Evolutionary conservation across 2,329 filamentous ascomycete genomes (phyloP).

Genomic region (Fusarium buharicum): DNA sequence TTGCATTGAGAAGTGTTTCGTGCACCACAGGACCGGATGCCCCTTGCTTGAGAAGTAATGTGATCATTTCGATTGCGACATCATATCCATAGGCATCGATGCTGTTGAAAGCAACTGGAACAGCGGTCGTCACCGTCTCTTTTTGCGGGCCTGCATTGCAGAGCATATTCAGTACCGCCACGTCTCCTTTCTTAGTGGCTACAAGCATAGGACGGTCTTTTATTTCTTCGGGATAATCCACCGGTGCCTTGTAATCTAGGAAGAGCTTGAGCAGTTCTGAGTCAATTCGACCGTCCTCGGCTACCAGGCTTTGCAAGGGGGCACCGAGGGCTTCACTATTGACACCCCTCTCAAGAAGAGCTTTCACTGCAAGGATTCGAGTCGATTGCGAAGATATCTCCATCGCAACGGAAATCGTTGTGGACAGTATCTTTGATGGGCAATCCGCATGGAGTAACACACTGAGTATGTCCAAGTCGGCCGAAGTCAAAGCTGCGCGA

Average conservation of each 20-base stretch:
- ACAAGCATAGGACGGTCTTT: neutral
- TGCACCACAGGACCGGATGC: neutral
- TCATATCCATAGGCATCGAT: neutral
- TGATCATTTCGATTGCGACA: neutral
- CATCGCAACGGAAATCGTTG: neutral
- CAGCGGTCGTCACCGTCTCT: neutral
- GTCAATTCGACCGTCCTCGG: neutral
- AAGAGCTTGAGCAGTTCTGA: conserved; percentile 1
- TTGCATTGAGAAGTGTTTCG: neutral
- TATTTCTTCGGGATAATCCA: neutral
- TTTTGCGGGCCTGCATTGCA: neutral
- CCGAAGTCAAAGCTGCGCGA: neutral
- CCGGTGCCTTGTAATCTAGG: conserved; percentile 3
- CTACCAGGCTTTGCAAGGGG: neutral
- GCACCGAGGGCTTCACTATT: neutral
- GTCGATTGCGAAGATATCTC: neutral
- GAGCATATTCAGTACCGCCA: conserved; percentile 6
- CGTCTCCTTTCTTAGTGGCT: neutral
- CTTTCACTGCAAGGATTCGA: neutral
- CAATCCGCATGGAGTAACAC: neutral
- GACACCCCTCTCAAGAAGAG: conserved; percentile 10
- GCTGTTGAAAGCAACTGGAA: neutral
- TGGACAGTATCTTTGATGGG: neutral
- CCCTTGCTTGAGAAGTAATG: conserved; percentile 9
- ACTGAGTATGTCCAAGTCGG: neutral